Base-by-base conservation (phyloP, 257 asterid species). In the Thymus mandschuricus region DNA sequence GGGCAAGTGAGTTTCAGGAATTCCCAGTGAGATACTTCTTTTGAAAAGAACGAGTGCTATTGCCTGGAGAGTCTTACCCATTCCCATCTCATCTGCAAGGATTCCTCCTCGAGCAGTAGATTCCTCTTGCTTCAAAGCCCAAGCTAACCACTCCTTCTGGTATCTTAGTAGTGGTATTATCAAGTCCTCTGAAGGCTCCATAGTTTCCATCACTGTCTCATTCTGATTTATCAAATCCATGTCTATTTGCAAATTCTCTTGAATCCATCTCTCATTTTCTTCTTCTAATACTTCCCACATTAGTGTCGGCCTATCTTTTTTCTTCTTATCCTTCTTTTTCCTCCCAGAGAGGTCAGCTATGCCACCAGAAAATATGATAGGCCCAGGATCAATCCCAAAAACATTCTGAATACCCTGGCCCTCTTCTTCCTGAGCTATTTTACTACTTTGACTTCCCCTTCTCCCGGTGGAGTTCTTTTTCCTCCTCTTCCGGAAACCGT, bases 21-120 rank as follows among this genome's bases (percentile, higher is more conserved):
- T 64, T 58, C 76, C 90, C 66, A 62, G 74, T 50, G 38, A 51
- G 57, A 91, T 58, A 71, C 82, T 88, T 58, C 92, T 80, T 79
- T 94, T 91, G 48, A 88, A 83, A 72, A 89, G 91, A 79, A 94
- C 98, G 40, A 94, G 96, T 11, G 98, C 86, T 81, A 94, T 94
- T 58, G 96, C 97, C 79, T 94, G 97, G 62, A 88, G 90, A 40
- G 98, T 94, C 84, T 94, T 94, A 44, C 98, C 98, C 98, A 94
- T 94, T 21, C 97, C 98, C 98, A 91, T 94, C 81, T 94, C 98
- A 73, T 94, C 98, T 5, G 98, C 98, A 71, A 94, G 96, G 68
- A 94, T 91, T 73, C 98, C 97, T 59, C 98, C 98, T 75, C 86
- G 79, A 29, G 81, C 67, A 73, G 80, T 9, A 82, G 95, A 91